Evolutionary conservation across 495 filamentous ascomycete genomes (phyloP), one percentile per base, ranked within the genome.

Genomic region (Xylaria telfairii): DNA sequence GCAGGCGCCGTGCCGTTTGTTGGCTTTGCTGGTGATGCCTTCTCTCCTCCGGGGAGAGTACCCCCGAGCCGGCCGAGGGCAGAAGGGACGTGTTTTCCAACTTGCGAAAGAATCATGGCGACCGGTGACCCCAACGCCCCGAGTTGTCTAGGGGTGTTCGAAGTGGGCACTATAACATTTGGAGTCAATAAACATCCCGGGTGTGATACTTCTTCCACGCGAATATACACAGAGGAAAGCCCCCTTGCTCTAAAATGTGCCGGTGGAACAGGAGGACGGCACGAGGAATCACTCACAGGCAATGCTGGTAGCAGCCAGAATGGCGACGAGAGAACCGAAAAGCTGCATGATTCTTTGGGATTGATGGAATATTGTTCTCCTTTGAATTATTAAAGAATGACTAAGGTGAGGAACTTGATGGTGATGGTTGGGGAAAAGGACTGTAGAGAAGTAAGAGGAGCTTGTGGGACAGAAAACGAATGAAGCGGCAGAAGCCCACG

Each of bases 301-400:
- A 3, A 54, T 41, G 21, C 13, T 28, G 24, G 67, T 53, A 13
- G 69, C 63, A 56, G 63, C 69, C 42, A 71, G 69, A 21, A 71
- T 17, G 41, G 69, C 61, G 30, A 67, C 24, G 9, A 71, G n/a
- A 37, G 69, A 49, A 30, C 34, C 30, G 24, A 59, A 13, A 19
- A 46, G 54, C 39, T 66, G 59, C 68, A 71, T 71, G 26, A 15
- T 39, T 64, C 1, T 30, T 65, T 2, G 46, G 30, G 17, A 5
- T 26, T 65, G 7, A 30, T 47, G 8, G 60, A 44, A 28, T 3
- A 12, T 28, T n/a, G n/a, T 63, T 26, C 10, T 8, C 32, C 19
- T 10, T 62, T 1, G 37, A 42, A 9, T 21, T 5, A 12, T 42
- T 15, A 46, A 44, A 13, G 61, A 30, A 39, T 51, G 63, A 34